Base-by-base conservation (phyloP, 805 yeast species). In the Candida maris region DNA sequence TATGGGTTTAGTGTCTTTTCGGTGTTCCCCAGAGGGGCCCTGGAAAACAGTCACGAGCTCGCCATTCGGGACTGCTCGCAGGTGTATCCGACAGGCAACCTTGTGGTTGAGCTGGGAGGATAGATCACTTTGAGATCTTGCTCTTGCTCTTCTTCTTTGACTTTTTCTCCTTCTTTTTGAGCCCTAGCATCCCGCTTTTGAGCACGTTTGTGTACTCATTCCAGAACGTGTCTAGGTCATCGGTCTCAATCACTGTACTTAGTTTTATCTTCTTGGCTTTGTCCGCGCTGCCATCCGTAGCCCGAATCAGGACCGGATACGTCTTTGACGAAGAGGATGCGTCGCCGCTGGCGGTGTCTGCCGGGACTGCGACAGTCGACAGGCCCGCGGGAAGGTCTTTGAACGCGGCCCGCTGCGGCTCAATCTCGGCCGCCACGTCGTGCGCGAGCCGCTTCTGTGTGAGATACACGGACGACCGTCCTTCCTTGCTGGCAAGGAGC, bases 131-230 rank as follows among this genome's bases (percentile, higher is more conserved):
- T 15, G 31, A 28, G 12, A 32, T 41, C 34, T 45, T 48, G 5
- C 41, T 34, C 13, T 68, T 71, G 56, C 72, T 69, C 65, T 76
- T 79, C 65, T 72, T 74, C 35, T 32, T 32, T 6, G 25, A 6
- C 69, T 78, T 79, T 69, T 85, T 86, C 41, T 84, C 86, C 66
- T 85, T 87, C 73, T 82, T 85, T 55, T 78, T 74, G 58, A 89
- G 70, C 1, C 95, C 96, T 3, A 65, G 65, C 59, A 85, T 77
- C 4, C 93, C 89, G 16, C 68, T 55, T 56, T 85, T 88, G 38
- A 88, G 68, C 0, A 74, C 74, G 28, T 76, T 77, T 1, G 85
- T 63, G 61, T 88, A 89, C 18, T 77, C 79, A 28, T 60, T 57
- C 96, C 96, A 89, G 57, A 89, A 89, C 41, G 65, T 57, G 44